Conservation (phyloP, 345 rosid species). For the Abelmoschus esculentus region DNA sequence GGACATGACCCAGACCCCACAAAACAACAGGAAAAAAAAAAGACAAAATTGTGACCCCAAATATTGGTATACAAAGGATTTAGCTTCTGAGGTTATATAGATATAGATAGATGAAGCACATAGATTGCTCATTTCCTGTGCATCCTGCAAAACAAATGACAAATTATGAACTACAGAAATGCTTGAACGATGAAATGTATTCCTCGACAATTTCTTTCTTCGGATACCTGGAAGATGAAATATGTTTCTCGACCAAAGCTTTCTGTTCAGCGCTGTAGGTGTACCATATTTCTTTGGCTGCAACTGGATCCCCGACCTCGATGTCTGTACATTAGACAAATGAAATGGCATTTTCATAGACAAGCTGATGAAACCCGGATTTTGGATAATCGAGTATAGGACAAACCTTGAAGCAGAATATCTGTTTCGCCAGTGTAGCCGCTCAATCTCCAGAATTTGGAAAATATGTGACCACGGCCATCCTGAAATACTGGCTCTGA, state of each 20-base stretch:
- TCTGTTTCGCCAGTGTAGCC: conserved; percentile 12
- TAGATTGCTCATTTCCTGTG: not conserved
- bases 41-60: not conserved
- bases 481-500: conserved; percentile 11
- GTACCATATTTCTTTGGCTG: conserved; percentile 11
- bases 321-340: conserved; percentile 1
- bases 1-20: not conserved
- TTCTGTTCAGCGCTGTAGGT: conserved; percentile 2
- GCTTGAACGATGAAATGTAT: not conserved
- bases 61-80: not conserved
- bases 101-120: not conserved
- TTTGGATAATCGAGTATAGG: not conserved
- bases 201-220: not conserved
- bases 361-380: not conserved
- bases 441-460: conserved; percentile 13
- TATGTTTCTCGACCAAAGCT: conserved; percentile 5
- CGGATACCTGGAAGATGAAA: conserved; percentile 13
- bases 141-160: not conserved
- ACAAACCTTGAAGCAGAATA: conserved; percentile 16
- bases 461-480: not conserved
- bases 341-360: not conserved
- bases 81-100: too few species aligned
- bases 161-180: not conserved
- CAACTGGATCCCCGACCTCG: not conserved
- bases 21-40: not conserved